Evolutionary conservation across 2,329 filamentous ascomycete genomes (phyloP).

Genomic region (Aspergillus clavatus): DNA sequence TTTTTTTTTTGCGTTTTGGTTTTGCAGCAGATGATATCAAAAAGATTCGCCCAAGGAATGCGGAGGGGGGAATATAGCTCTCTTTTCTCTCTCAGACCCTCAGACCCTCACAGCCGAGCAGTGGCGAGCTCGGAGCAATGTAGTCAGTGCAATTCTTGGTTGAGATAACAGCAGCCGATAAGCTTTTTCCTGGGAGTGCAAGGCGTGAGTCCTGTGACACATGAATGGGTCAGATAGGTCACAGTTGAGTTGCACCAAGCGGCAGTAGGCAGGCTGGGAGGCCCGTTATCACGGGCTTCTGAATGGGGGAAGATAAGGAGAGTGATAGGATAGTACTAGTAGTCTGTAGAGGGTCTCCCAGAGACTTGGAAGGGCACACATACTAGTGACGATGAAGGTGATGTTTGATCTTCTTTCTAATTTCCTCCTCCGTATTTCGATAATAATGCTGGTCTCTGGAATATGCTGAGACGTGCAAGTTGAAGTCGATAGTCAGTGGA

Average conservation of each 20-base stretch:
- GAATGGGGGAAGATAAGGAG: conserved; percentile 16
- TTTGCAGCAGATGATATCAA: too few species aligned
- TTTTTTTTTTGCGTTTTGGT: too few species aligned
- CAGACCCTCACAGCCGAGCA: too few species aligned
- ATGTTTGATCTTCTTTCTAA: too few species aligned
- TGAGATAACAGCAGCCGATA: conserved; percentile 15
- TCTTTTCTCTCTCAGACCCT: too few species aligned
- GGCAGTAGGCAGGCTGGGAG: conserved; percentile 7
- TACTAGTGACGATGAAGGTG: neutral
- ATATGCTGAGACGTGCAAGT: neutral
- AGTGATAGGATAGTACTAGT: conserved; percentile 3
- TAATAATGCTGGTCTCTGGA: neutral
- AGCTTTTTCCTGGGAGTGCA: conserved; percentile 13
- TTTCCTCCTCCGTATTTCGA: too few species aligned
- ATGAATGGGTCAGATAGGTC: conserved; percentile 15
- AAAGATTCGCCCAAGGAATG: too few species aligned
- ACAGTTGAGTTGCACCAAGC: conserved; percentile 13
- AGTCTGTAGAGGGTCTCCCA: neutral
- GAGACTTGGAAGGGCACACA: conserved; percentile 2
- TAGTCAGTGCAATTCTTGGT: conserved; percentile 12
- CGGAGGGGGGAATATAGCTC: neutral
- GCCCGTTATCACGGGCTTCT: conserved; percentile 19
- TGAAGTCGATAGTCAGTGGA: conserved; percentile 10
- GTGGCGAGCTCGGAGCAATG: conserved; percentile 11
- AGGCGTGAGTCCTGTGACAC: conserved; percentile 13